phyloP scores from a whole-genome alignment of 1,284 basidiomycete species.

The Hymenochaete sp. region DNA sequence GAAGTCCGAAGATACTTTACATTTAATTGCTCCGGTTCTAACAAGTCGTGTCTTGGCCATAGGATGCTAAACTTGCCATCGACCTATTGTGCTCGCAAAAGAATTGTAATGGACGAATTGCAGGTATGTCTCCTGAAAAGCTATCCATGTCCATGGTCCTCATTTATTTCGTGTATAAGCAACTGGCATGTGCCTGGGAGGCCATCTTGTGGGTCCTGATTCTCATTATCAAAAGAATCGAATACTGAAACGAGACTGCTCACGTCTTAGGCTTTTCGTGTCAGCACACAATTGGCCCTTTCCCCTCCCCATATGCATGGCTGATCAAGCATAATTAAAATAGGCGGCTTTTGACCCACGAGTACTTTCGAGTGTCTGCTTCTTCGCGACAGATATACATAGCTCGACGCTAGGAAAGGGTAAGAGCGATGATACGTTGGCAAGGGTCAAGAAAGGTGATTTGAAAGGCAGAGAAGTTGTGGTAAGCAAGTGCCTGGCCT shows the following conservation, averaged over 20 bases:
- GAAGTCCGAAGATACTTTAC: conserved; percentile 48
- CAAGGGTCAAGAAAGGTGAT: conserved; percentile 64
- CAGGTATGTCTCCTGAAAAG: conserved; percentile 38
- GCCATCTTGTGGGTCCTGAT: conserved; percentile 54
- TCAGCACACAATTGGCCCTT: conserved; percentile 30
- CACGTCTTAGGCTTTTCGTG: conserved; percentile 43
- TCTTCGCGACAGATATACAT: conserved; percentile 90
- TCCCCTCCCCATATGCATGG: background rate
- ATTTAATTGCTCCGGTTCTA: background rate
- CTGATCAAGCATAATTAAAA: background rate
- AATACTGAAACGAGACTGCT: background rate
- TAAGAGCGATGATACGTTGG: conserved; percentile 71
- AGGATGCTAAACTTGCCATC: conserved; percentile 72
- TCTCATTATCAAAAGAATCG: background rate
- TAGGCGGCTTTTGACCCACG: conserved; percentile 82
- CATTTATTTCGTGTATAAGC: too few relatives aligned
- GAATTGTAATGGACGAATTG: conserved; percentile 86
- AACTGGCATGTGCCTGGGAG: conserved; percentile 81
- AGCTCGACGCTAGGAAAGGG: conserved; percentile 80
- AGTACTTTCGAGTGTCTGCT: conserved; percentile 80
- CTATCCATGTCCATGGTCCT: background rate
- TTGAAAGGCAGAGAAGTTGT: conserved; percentile 72
- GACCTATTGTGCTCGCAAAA: conserved; percentile 64
- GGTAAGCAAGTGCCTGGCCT: conserved; percentile 33
- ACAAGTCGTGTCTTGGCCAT: too few relatives aligned